Percentiles rank a stretch among this genome's conserved stretches.
Evolutionary conservation across 805 yeast genomes (phyloP).

Genomic region (Candida bentonensis): DNA sequence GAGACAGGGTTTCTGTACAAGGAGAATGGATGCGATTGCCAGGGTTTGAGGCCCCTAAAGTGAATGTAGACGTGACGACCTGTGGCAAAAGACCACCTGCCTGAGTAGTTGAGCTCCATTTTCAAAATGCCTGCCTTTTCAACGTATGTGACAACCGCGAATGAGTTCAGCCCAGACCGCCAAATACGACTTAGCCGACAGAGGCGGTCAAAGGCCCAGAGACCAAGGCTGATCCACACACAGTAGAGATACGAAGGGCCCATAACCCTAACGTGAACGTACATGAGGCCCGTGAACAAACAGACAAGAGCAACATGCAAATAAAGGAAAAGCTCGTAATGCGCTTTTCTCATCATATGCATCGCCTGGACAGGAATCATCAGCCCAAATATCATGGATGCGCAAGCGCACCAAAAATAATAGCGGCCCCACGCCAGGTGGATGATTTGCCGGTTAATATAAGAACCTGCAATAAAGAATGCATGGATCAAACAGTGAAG

Average conservation of each 20-base stretch:
- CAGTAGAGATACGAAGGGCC: slow-evolving; percentile 47
- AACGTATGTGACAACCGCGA: slow-evolving; percentile 13
- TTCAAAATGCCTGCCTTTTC: slow-evolving; percentile 24
- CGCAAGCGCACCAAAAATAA: slow-evolving; percentile 24
- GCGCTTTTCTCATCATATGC: slow-evolving; percentile 33
- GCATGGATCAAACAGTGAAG: slow-evolving; percentile 45
- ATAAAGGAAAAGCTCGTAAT: slow-evolving; percentile 46
- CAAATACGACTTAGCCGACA: slow-evolving; percentile 39
- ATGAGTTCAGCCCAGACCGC: slow-evolving; percentile 35
- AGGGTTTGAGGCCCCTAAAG: slow-evolving; percentile 37
- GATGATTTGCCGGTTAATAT: slow-evolving; percentile 14
- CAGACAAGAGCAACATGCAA: slow-evolving; percentile 43
- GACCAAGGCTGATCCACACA: slow-evolving; percentile 38
- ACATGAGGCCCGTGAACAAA: slow-evolving; percentile 33
- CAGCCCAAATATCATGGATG: slow-evolving; percentile 28
- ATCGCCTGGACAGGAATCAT: slow-evolving; percentile 35
- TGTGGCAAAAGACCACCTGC: slow-evolving; percentile 34
- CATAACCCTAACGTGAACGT: slow-evolving; percentile 40
- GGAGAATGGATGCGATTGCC: slow-evolving; percentile 70
- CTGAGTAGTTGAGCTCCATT: slow-evolving; percentile 24
- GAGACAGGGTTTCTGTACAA: slow-evolving; percentile 18
- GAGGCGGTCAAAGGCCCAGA: slow-evolving; percentile 58
- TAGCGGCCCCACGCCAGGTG: slow-evolving; percentile 9
- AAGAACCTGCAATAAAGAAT: slow-evolving; percentile 25
- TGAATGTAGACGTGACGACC: slow-evolving; percentile 46